Evolutionary conservation across 2,329 filamentous ascomycete genomes (phyloP).

Genomic region (Penicillium sp.): DNA sequence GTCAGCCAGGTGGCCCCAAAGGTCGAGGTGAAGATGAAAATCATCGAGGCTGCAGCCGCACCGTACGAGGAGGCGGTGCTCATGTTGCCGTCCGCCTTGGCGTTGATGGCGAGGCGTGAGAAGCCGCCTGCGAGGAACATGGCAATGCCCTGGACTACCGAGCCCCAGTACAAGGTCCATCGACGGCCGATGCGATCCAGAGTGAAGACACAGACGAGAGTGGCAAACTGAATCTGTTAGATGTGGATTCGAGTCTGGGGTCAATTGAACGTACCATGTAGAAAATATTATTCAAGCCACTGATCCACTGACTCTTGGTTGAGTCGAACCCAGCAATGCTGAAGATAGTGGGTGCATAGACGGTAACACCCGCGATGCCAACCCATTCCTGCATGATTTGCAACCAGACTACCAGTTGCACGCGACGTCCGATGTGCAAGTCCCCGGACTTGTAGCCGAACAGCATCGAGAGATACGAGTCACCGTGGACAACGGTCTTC

Average conservation of each 20-base stretch:
- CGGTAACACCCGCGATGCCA: slow-evolving; percentile 67
- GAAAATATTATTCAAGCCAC: slow-evolving; percentile 56
- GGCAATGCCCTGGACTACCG: slow-evolving; percentile 61
- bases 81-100: slow-evolving; percentile 46
- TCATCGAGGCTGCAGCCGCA: slow-evolving; percentile 66
- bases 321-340: slow-evolving; percentile 64
- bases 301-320: slow-evolving; percentile 62
- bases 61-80: slow-evolving; percentile 54
- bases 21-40: slow-evolving; percentile 66
- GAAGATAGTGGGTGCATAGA: slow-evolving; percentile 61
- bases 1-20: slow-evolving; percentile 66
- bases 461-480: slow-evolving; percentile 65
- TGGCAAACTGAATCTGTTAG: slow-evolving; percentile 53
- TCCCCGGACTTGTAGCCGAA: slow-evolving; percentile 65
- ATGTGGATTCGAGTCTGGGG: neutral
- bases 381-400: slow-evolving; percentile 71
- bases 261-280: slow-evolving; percentile 48
- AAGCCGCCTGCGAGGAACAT: slow-evolving; percentile 68
- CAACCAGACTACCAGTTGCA: slow-evolving; percentile 69
- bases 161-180: slow-evolving; percentile 69
- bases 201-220: slow-evolving; percentile 67
- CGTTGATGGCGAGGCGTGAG: slow-evolving; percentile 54
- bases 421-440: slow-evolving; percentile 64
- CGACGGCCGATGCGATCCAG: slow-evolving; percentile 67
- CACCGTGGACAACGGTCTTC: slow-evolving; percentile 50